Conservation (phyloP, 352 stramenopile genomes). For the Pythium utonaiense region DNA sequence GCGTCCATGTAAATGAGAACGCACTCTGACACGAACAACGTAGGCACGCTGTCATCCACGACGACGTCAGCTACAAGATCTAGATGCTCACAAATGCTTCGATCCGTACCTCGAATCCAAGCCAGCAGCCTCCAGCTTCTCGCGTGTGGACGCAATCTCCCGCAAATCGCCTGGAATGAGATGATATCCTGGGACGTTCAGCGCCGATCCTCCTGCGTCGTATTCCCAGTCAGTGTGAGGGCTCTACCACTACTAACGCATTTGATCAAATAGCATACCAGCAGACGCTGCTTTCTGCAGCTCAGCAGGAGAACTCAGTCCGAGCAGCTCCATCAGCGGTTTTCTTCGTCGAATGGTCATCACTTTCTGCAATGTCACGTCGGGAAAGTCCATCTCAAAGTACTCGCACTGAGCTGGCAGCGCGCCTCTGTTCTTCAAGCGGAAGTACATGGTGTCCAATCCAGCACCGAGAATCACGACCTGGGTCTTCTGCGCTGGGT, state of each 20-base stretch:
- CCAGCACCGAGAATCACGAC: constrained; percentile 80
- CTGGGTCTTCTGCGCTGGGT: constrained; percentile 40
- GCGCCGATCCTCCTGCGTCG: constrained; percentile 45
- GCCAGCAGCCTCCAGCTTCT: constrained; percentile 57
- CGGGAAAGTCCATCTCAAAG: constrained; percentile 82
- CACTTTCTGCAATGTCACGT: constrained; percentile 80
- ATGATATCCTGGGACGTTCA: constrained; percentile 71
- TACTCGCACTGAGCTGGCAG: constrained; percentile 56
- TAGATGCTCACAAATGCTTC: neutral
- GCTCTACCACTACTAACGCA: neutral
- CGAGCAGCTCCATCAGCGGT: constrained; percentile 43
- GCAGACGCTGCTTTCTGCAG: constrained; percentile 54
- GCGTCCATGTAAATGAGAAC: constrained; percentile 92
- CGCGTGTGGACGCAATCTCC: constrained; percentile 44
- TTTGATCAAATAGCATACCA: constrained; percentile 18
- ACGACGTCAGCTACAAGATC: neutral
- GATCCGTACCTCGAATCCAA: constrained; percentile 39
- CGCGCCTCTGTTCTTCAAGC: constrained; percentile 37
- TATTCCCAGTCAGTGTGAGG: neutral
- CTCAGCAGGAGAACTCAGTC: constrained; percentile 30
- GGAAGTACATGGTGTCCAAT: constrained; percentile 85
- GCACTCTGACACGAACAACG: constrained; percentile 88
- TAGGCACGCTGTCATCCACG: constrained; percentile 31
- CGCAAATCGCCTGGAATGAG: constrained; percentile 76
- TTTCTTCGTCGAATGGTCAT: constrained; percentile 71